A percentile compares a stretch with the other conserved stretches of the same genome.
phyloP scores from a whole-genome alignment of 805 yeast species.

The Candida ovalis region DNA sequence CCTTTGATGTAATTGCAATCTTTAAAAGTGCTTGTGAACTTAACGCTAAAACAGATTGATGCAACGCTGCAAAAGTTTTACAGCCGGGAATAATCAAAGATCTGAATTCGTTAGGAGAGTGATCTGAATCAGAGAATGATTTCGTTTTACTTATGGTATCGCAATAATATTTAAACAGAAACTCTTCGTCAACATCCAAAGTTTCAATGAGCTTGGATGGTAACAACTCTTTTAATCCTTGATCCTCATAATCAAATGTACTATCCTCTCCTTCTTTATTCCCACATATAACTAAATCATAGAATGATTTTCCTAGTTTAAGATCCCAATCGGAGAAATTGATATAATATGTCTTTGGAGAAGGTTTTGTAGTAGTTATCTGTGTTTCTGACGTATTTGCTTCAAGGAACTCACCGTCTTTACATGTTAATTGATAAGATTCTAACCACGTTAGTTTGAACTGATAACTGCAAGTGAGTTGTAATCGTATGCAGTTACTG shows the following conservation, averaged over 20 bases:
- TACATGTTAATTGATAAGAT: constrained; percentile 8
- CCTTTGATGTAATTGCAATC: constrained; percentile 1
- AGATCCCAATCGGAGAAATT: constrained; percentile 10
- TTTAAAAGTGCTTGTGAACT: constrained; percentile 18
- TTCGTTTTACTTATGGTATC: constrained; percentile 18
- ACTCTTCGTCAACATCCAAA: constrained; percentile 3
- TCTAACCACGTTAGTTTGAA: constrained; percentile 13
- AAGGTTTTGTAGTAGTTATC: background rate
- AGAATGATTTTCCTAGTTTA: constrained; percentile 3
- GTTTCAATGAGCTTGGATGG: constrained; percentile 1
- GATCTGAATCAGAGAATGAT: constrained; percentile 13
- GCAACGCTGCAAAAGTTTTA: constrained; percentile 16
- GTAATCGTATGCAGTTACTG: constrained; percentile 13
- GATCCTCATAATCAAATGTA: background rate
- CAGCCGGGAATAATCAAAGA: constrained; percentile 22
- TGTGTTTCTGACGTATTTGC: background rate
- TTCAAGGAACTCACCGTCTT: background rate
- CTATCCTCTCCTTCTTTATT: background rate
- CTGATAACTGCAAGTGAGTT: constrained; percentile 15
- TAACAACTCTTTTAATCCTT: background rate
- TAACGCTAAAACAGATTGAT: constrained; percentile 18
- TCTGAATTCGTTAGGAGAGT: constrained; percentile 20
- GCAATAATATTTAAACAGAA: constrained; percentile 19
- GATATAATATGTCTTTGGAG: background rate
- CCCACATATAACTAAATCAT: background rate